Evolutionary conservation across 1,139 yeast genomes (phyloP), one percentile per base, ranked within the genome.

Genomic region (Yamadazyma trypodendri): DNA sequence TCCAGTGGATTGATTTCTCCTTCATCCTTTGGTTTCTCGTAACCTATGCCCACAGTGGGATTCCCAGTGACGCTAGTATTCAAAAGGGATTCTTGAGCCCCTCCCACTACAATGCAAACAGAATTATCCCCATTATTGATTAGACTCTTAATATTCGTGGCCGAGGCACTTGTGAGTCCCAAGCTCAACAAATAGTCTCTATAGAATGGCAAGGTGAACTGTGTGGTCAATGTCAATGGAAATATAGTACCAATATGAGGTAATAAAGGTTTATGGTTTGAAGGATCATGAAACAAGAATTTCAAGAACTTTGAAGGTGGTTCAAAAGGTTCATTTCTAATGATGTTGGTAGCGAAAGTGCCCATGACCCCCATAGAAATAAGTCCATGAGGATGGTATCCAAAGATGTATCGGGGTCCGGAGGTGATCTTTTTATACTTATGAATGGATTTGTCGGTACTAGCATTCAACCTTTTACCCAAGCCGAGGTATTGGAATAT

Each of bases 381-480:
- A 9, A 92, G 90, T 0, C 99, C 98, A 58, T 92, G 98, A 0
- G 99, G 98, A 60, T 90, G 97, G 55, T 88, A 85, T 0, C 97
- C 96, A 61, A 92, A 90, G 1, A 92, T 79, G 57, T 92, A 92
- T 32, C 84, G 70, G 1, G 94, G 89, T 0, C 92, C 94, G 1
- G 79, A 68, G n/a, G 66, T 55, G 2, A 70, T 63, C 27, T 57
- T 60, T 29, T 57, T 62, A 24, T 23, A 39, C 17, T 36, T 34
- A 24, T 48, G 52, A 13, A 18, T 20, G 20, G 35, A 17, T 31
- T 50, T 54, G 32, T 43, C 36, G 20, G 32, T 13, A 14, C 41
- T 33, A 34, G 58, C 63, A 45, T 70, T 69, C 30, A 68, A 50
- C 13, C 76, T 50, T 45, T 70, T 71, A 30, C 63, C 55, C 25